Evolutionary conservation across 768 basidiomycete genomes (phyloP).

Genomic region (Phylloporus sp.): DNA sequence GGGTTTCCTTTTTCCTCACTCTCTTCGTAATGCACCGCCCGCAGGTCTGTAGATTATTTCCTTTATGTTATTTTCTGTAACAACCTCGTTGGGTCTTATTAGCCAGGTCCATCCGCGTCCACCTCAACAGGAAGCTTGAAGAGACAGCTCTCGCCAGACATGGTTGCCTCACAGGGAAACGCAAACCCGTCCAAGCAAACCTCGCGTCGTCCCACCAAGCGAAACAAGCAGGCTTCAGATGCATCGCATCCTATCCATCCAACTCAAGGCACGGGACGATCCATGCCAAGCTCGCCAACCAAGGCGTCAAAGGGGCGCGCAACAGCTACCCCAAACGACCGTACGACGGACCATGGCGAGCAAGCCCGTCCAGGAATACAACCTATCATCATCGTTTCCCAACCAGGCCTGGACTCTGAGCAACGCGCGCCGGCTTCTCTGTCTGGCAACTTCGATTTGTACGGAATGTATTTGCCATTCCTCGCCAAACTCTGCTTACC

Average conservation of each 20-base stretch:
- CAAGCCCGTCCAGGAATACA: conserved; percentile 2
- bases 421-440: conserved; percentile 12
- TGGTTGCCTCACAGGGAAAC: conserved; percentile 1
- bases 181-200: not conserved
- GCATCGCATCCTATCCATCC: conserved; percentile 6
- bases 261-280: conserved; percentile 2
- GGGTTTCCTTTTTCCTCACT: not conserved
- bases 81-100: not conserved
- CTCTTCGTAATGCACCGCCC: conserved; percentile 9
- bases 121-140: conserved; percentile 20
- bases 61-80: not conserved
- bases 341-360: not conserved
- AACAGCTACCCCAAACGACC: not conserved
- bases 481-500: conserved; percentile 32
- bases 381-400: conserved; percentile 1
- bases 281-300: conserved; percentile 4
- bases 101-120: conserved; percentile 15
- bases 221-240: conserved; percentile 11
- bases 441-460: conserved; percentile 37
- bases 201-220: conserved; percentile 17
- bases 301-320: conserved; percentile 7
- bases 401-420: conserved; percentile 5
- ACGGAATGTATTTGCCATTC: conserved; percentile 36
- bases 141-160: conserved; percentile 19
- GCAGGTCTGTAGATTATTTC: conserved; percentile 12